Percentiles rank a stretch among this genome's conserved stretches.
Conservation (phyloP, 208 protist genomes). For the Trypanosoma mega region DNA sequence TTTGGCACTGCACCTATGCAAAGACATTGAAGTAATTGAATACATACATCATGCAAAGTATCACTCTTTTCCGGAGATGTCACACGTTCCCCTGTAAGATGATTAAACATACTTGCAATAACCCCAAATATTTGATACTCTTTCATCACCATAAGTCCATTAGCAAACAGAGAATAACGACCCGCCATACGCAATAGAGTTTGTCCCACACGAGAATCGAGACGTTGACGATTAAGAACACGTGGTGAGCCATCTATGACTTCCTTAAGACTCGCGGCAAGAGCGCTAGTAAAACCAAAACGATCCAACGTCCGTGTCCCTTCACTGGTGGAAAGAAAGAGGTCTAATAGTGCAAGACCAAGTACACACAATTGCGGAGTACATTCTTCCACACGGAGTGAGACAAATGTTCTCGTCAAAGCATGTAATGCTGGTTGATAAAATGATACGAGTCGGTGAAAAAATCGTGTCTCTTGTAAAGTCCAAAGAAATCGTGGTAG, state of each 20-base stretch:
- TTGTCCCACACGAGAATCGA: slow-evolving; percentile 60
- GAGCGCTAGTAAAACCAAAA: slow-evolving; percentile 43
- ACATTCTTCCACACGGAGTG: slow-evolving; percentile 36
- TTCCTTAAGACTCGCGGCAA: slow-evolving; percentile 63
- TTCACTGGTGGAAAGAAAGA: slow-evolving; percentile 72
- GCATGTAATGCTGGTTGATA: slow-evolving; percentile 45
- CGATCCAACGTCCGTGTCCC: slow-evolving; percentile 56
- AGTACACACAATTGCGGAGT: slow-evolving; percentile 61
- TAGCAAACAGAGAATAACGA: slow-evolving; percentile 68
- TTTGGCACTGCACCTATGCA: slow-evolving; percentile 84
- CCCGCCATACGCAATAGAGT: slow-evolving; percentile 81
- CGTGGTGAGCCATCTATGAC: slow-evolving; percentile 52
- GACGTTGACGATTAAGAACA: slow-evolving; percentile 47
- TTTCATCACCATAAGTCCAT: slow-evolving; percentile 79
- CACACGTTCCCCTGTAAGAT: slow-evolving; percentile 57
- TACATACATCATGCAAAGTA: slow-evolving; percentile 77
- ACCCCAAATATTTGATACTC: slow-evolving; percentile 62
- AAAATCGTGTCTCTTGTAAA: slow-evolving; percentile 37
- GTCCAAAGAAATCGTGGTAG: slow-evolving; percentile 42
- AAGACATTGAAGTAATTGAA: slow-evolving; percentile 71
- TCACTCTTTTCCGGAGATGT: slow-evolving; percentile 32
- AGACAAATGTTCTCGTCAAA: slow-evolving; percentile 49
- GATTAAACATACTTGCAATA: slow-evolving; percentile 70
- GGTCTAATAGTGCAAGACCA: slow-evolving; percentile 70
- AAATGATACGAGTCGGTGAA: slow-evolving; percentile 70